Evolutionary conservation across 306 rosid genomes (phyloP).

Genomic region (Aeschynomene evenia): DNA sequence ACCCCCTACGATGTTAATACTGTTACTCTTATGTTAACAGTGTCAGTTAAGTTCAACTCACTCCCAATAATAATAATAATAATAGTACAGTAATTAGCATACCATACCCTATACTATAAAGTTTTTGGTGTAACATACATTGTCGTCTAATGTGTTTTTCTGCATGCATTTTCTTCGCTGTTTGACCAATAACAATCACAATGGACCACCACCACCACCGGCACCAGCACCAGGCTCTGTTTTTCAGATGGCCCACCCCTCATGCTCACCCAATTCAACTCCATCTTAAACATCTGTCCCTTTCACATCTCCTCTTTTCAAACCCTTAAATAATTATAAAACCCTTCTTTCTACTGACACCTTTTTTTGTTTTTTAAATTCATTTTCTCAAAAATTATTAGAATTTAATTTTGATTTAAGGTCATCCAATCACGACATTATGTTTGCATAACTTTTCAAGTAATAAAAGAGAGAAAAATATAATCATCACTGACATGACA

Average conservation of each 20-base stretch:
- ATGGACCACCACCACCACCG: slow-evolving; percentile 27
- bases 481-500: too few species aligned
- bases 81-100: too few species aligned
- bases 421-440: too few species aligned
- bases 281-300: neutral
- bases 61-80: neutral
- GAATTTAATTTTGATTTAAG: too few species aligned
- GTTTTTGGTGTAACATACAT: neutral
- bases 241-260: slow-evolving; percentile 26
- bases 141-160: neutral
- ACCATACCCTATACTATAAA: neutral
- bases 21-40: neutral
- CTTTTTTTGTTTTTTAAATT: too few species aligned
- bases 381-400: too few species aligned
- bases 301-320: neutral
- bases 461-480: too few species aligned
- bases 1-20: slow-evolving; percentile 15
- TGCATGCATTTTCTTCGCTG: slow-evolving; percentile 7
- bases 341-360: too few species aligned
- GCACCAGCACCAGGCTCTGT: too few species aligned
- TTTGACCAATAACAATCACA: slow-evolving; percentile 28
- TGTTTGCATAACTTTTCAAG: too few species aligned
- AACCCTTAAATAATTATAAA: neutral
- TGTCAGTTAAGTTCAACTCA: slow-evolving; percentile 28
- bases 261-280: slow-evolving; percentile 12